A percentile compares a stretch with the other conserved stretches of the same genome.
phyloP scores from a whole-genome alignment of 768 basidiomycete genomes.

The Rubroboletus satanas region DNA sequence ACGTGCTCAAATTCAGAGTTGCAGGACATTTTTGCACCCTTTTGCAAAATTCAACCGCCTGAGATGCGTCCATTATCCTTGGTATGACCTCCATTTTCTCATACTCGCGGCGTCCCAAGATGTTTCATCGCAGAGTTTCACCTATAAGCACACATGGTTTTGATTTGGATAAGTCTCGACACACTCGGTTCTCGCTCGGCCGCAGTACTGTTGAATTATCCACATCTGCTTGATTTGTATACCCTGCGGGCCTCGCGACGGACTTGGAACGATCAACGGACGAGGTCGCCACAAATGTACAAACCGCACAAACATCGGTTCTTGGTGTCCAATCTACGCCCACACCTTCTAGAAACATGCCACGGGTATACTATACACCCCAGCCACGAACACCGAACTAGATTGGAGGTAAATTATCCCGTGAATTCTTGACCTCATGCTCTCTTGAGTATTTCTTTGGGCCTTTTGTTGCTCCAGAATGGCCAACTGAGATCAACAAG shows the following conservation, averaged over 20 bases:
- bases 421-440: neutral
- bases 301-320: neutral
- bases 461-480: neutral
- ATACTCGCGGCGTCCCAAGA: neutral
- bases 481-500: neutral
- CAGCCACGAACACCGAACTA: neutral
- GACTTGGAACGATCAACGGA: neutral
- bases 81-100: neutral
- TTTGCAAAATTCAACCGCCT: neutral
- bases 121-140: neutral
- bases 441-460: neutral
- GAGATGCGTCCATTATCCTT: neutral
- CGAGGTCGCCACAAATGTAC: neutral
- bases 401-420: neutral
- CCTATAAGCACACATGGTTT: neutral
- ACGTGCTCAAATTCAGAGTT: neutral
- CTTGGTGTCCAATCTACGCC: neutral
- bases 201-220: neutral
- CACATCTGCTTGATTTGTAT: neutral
- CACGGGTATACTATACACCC: neutral
- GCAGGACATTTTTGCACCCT: neutral
- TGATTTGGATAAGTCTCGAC: neutral
- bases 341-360: neutral
- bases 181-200: neutral
- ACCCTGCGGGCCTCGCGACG: neutral